phyloP scores from a whole-genome alignment of 2,329 filamentous ascomycete species.

The Fusarium floridanum region DNA sequence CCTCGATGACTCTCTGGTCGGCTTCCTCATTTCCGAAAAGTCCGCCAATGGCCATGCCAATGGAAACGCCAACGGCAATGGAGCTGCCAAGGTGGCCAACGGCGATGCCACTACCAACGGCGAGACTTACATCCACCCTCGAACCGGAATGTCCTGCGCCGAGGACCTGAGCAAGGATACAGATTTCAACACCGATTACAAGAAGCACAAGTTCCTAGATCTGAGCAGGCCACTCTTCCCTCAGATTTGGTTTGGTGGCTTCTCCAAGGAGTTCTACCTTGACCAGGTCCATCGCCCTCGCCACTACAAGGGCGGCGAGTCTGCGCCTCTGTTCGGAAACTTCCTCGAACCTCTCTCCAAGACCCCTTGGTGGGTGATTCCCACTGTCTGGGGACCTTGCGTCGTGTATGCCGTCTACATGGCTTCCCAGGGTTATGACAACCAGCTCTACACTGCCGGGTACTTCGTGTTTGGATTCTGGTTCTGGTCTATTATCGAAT shows the following conservation, averaged over 20 bases:
- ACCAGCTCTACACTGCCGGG: conserved; percentile 59
- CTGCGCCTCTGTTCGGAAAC: conserved; percentile 95
- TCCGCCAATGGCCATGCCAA: conserved; percentile 52
- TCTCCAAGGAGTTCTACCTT: conserved; percentile 95
- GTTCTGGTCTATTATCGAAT: conserved; percentile 93
- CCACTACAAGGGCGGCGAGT: conserved; percentile 94
- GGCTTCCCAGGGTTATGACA: conserved; percentile 72
- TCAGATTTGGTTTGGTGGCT: conserved; percentile 90
- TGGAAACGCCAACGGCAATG: conserved; percentile 47
- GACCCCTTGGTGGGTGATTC: conserved; percentile 95
- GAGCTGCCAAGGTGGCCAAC: conserved; percentile 44
- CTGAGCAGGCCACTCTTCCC: conserved; percentile 85
- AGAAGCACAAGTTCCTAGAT: conserved; percentile 94
- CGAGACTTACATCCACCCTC: conserved; percentile 62
- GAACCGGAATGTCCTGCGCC: conserved; percentile 88
- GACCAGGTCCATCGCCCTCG: conserved; percentile 95
- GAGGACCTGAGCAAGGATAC: conserved; percentile 91
- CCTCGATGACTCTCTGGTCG: conserved; percentile 86
- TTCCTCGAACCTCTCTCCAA: conserved; percentile 97
- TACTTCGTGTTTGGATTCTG: conserved; percentile 80
- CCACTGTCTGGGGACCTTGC: conserved; percentile 85
- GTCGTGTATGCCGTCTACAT: conserved; percentile 79
- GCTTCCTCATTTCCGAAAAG: conserved; percentile 77
- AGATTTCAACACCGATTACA: conserved; percentile 80
- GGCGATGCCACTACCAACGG: conserved; percentile 47